phyloP scores from a whole-genome alignment of 768 basidiomycete species.

The Myochromella boudieri region DNA sequence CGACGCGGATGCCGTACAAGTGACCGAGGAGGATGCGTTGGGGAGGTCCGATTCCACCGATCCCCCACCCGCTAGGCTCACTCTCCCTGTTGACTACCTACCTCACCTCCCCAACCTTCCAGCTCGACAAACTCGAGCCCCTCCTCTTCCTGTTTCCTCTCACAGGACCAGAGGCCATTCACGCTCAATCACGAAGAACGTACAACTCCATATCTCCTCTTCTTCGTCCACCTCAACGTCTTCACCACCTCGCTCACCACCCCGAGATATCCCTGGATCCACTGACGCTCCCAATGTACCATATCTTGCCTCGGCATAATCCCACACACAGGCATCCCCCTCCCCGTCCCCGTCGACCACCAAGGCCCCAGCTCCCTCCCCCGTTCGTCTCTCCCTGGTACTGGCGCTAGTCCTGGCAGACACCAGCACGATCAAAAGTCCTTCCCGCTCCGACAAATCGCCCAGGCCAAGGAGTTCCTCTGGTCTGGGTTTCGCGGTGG shows the following conservation, averaged over 20 bases:
- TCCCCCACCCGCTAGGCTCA: constrained; percentile 67
- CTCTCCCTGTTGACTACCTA: constrained; percentile 64
- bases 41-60: constrained; percentile 50
- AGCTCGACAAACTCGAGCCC: constrained; percentile 75
- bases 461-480: constrained; percentile 1
- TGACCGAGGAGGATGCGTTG: constrained; percentile 49
- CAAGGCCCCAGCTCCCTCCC: constrained; percentile 10
- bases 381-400: constrained; percentile 5
- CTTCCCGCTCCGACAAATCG: neutral
- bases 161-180: constrained; percentile 66
- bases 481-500: neutral
- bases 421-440: constrained; percentile 1
- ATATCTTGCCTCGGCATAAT: constrained; percentile 17
- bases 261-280: neutral
- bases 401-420: neutral
- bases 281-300: constrained; percentile 26
- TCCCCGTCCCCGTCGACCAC: constrained; percentile 11
- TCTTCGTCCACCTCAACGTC: constrained; percentile 17
- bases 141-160: constrained; percentile 72
- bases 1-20: constrained; percentile 72
- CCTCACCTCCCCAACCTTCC: constrained; percentile 66
- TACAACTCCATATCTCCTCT: constrained; percentile 55
- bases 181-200: constrained; percentile 63
- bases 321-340: constrained; percentile 5
- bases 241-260: too few relatives aligned